Percentiles rank a stretch among this genome's conserved stretches.
phyloP scores from a whole-genome alignment of 2,329 filamentous ascomycete species.

The Falciphora oryzae region DNA sequence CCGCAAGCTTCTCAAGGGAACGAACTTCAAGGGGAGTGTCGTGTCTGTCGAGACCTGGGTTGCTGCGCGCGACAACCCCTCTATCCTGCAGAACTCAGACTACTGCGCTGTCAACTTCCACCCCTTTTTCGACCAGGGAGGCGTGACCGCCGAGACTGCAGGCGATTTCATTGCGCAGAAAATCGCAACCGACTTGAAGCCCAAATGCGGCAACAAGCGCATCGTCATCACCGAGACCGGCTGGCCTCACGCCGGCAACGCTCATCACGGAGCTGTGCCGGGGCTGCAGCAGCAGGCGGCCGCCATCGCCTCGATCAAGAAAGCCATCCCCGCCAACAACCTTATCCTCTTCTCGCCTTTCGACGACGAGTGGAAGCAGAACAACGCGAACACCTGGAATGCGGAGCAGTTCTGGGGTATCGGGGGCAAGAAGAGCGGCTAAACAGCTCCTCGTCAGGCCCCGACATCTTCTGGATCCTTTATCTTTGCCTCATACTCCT shows the following conservation, averaged over 20 bases:
- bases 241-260: constrained; percentile 58
- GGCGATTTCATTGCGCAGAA: constrained; percentile 57
- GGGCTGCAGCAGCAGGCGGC: constrained; percentile 57
- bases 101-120: constrained; percentile 79
- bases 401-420: constrained; percentile 78
- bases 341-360: constrained; percentile 74
- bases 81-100: constrained; percentile 67
- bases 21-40: constrained; percentile 49
- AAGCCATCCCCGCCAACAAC: constrained; percentile 43
- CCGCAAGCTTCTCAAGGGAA: constrained; percentile 46
- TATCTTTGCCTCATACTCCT: too few relatives aligned
- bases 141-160: constrained; percentile 51
- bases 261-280: constrained; percentile 53
- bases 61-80: constrained; percentile 58
- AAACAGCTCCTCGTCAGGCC: not conserved
- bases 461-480: not conserved
- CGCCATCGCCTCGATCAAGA: constrained; percentile 61
- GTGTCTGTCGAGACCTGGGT: constrained; percentile 77
- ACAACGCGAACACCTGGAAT: constrained; percentile 55
- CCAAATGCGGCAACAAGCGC: constrained; percentile 37
- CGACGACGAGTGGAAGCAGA: constrained; percentile 73
- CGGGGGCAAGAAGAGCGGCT: not conserved
- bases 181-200: not conserved
- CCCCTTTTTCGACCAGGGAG: constrained; percentile 68
- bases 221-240: constrained; percentile 77